Base-by-base conservation (phyloP, 106 monocot genomes). In the Posidonia australis region DNA sequence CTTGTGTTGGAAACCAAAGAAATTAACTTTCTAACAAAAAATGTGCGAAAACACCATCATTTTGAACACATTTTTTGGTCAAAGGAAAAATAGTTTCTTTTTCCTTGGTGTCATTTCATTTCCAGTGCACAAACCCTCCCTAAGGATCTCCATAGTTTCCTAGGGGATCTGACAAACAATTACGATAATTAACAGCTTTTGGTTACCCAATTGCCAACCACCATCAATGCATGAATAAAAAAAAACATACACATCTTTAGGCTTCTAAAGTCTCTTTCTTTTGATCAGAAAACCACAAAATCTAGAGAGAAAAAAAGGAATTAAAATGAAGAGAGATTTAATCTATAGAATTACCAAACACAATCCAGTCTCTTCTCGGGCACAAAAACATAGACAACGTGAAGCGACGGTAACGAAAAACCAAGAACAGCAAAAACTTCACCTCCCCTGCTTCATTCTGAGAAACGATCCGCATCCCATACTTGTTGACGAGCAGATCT, bases 401-500 rank as follows among this genome's bases (percentile, higher is more conserved):
- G n/a, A n/a, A n/a, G n/a, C n/a, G n/a, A n/a, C n/a, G n/a, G n/a
- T n/a, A n/a, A n/a, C n/a, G 26, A 5, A 49, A 51, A 16, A 63
- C 6, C 14, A 19, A 45, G 20, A 60, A 16, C 19, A 67, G 36
- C 26, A 56, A 62, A 14, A 24, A 32, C 10, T 7, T 53, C 73
- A 89, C 86, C 81, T 77, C 79, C 44, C 60, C 84, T 42, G 72
- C 78, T 66, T 83, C 73, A 52, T 72, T 66, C 55, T 76, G 80
- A 36, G 83, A 73, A 54, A 89, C 81, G 43, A 93, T 86, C 75
- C 89, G 74, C 17, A 89, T 66, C 60, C 93, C 93, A 32, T 89
- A 77, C 89, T 78, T 93, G 70, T 89, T 89, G 23, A 93, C 93
- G 16, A 86, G 86, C 51, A 93, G 70, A 73, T 93, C 88, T 5